Base-by-base conservation (phyloP, 2,329 filamentous ascomycete species). In the Penicillium digitatum region DNA sequence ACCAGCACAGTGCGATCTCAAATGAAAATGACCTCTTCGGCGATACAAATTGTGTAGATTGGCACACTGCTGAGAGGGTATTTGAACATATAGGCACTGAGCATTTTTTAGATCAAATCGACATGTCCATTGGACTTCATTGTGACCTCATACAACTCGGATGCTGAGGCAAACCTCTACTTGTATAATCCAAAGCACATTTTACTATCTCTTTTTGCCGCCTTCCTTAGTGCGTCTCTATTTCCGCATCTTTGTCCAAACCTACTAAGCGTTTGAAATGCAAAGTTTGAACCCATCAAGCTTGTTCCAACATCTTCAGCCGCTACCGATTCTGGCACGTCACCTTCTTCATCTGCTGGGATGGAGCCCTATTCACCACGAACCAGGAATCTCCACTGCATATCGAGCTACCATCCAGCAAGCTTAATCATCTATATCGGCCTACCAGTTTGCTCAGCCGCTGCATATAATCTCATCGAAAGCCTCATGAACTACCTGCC, bases 401-500 rank as follows among this genome's bases (percentile, higher is more conserved):
- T 72, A 43, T 70, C 69, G 3, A 67, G 62, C 38, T 69, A 66
- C 51, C 49, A 70, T 10, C 63, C 69, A 0, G 56, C 47, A 0
- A 67, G 72, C 37, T 6, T 65, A 20, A 57, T 73, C 51, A 66
- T 74, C 49, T 66, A 69, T 34, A 57, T 59, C 8, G 72, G 68
- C 5, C 72, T 71, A 9, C 72, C 72, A 2, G 64, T 74, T 31
- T 75, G 72, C 58, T 68, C 72, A 0, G 72, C 71, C 18, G 63
- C 70, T 4, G 72, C 71, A 35, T 74, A 74, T 56, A 71, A 70
- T 49, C 59, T 74, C 24, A 62, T 75, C 32, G 72, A 70, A 7
- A 65, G 71, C 26, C 56, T 75, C 10, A 67, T 73, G 69, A 64
- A 69, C 56, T 74, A 75, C 53, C 60, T 74, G 7, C 72, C 72